These are phyloP conservation scores for Eucalyptus guilfoylei DNA, from an alignment of 345 rosid species.

Conservation along the genomic window DNA sequence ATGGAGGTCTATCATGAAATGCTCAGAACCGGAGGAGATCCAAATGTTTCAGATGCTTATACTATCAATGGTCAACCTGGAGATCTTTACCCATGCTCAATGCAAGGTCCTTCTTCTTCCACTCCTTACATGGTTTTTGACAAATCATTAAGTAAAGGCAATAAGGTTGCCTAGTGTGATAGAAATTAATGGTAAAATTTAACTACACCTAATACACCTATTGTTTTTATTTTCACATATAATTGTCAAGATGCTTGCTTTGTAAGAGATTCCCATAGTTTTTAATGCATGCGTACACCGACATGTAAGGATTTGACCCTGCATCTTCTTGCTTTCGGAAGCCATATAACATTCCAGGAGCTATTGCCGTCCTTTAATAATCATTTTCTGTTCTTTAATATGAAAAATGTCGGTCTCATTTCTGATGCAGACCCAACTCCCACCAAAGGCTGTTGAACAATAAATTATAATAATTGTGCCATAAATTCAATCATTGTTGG, in stretches of 20 bases:
- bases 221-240: background rate
- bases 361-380: background rate
- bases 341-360: background rate
- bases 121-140: background rate
- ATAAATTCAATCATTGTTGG: background rate
- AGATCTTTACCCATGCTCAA: constrained; percentile 22
- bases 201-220: background rate
- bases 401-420: background rate
- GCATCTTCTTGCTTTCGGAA: background rate
- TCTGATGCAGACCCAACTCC: background rate
- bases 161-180: background rate
- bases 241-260: background rate
- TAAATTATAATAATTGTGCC: background rate
- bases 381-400: background rate
- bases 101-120: background rate
- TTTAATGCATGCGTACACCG: background rate
- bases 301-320: background rate
- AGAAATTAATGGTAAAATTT: background rate
- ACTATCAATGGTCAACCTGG: constrained; percentile 40
- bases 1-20: constrained; percentile 1
- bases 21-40: constrained; percentile 4
- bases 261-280: background rate
- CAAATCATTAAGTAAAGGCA: background rate
- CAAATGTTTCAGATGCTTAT: constrained; percentile 14
- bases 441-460: background rate